Evolutionary conservation across 371 early-diverging fungal species (phyloP).

Genomic region (Dinochytrium kinnereticum): DNA sequence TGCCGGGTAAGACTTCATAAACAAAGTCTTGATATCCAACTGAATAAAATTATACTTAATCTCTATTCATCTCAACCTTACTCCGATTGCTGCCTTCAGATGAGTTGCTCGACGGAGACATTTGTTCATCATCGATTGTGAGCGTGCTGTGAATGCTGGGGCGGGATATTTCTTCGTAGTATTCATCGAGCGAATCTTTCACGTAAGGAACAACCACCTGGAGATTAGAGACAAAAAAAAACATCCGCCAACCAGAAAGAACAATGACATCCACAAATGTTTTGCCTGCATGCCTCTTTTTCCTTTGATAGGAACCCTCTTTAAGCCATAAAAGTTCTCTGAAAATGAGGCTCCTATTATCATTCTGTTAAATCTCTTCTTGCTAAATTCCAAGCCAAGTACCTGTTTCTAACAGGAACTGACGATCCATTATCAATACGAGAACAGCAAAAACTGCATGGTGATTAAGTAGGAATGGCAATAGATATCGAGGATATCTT

Average conservation of each 20-base stretch:
- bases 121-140: not conserved
- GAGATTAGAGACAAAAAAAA: not conserved
- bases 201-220: conserved; percentile 73
- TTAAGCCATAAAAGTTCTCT: conserved; percentile 91
- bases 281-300: conserved; percentile 32
- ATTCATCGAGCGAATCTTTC: conserved; percentile 75
- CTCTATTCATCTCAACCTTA: conserved; percentile 18
- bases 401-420: conserved; percentile 81
- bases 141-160: not conserved
- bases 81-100: too few relatives aligned
- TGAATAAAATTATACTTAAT: not conserved
- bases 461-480: conserved; percentile 77
- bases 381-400: conserved; percentile 34
- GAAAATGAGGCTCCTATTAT: conserved; percentile 80
- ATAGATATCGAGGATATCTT: conserved; percentile 81
- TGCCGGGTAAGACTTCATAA: conserved; percentile 62
- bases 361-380: not conserved
- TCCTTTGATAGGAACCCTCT: conserved; percentile 56
- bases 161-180: conserved; percentile 71
- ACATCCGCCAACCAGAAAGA: conserved; percentile 59
- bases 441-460: conserved; percentile 72
- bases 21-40: conserved; percentile 52
- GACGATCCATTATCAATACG: conserved; percentile 79
- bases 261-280: conserved; percentile 70
- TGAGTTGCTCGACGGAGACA: not conserved